Conservation (phyloP, 73 alveolate genomes). For the Breviolum minutum region DNA sequence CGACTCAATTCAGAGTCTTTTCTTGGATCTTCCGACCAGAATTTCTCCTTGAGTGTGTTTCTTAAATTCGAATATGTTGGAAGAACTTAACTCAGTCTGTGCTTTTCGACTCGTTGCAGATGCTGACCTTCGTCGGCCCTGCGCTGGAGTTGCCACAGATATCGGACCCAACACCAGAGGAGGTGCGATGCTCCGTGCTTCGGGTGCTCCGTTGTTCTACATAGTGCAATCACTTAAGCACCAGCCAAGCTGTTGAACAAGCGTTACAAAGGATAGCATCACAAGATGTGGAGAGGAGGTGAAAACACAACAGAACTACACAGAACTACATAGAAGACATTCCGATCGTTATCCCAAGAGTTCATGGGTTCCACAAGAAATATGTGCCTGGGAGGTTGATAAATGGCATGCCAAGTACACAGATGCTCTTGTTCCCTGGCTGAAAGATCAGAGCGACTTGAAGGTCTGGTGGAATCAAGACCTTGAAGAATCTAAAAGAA, state of each 20-base stretch:
- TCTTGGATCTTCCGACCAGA: too few relatives aligned
- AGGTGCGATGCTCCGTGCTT: not conserved
- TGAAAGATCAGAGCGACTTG: not conserved
- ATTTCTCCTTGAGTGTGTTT: too few relatives aligned
- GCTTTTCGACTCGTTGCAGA: not conserved
- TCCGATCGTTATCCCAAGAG: not conserved
- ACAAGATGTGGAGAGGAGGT: not conserved
- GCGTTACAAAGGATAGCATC: not conserved
- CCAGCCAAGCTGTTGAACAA: not conserved
- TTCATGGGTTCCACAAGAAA: not conserved
- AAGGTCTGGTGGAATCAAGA: too few relatives aligned
- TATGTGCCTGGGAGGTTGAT: not conserved
- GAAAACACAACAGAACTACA: not conserved
- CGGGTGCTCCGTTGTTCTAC: not conserved
- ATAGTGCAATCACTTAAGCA: not conserved
- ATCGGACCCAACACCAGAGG: conserved; percentile 1
- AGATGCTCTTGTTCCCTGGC: conserved; percentile 9
- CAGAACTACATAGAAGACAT: not conserved
- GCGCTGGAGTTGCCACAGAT: conserved; percentile 81
- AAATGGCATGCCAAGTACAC: conserved; percentile 46
- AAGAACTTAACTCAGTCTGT: not conserved
- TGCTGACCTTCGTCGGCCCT: conserved; percentile 78
- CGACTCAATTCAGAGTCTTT: not conserved
- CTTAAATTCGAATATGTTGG: not conserved
- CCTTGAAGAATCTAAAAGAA: too few relatives aligned